Evolutionary conservation across 768 basidiomycete species (phyloP), one percentile per base, ranked within the genome.

Genomic region (Pholiota microspora): DNA sequence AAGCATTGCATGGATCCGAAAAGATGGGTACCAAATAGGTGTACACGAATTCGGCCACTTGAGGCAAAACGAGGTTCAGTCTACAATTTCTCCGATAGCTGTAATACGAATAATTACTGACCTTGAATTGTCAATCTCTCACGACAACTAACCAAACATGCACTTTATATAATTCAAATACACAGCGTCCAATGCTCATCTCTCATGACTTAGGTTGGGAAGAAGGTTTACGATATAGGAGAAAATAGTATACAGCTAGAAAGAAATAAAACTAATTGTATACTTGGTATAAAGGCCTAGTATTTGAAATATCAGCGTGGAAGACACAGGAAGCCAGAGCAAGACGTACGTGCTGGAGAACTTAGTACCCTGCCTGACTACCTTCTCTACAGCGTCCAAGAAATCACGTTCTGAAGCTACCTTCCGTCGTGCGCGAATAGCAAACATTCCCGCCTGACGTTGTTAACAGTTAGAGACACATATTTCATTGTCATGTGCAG

Each of bases 361-460:
- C 75, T 98, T 98, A 64, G 91, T 94, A 24, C 95, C 95, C 73
- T 98, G 94, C 64, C 93, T 81, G 35, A 98, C 94, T 54, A 99
- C 97, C 75, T 98, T 98, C 78, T 99, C 97, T 2, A 99, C 96
- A 9, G 94, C 90, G 60, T 97, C 94, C 68, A 99, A 75, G 76
- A 98, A 99, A 72, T 99, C 97, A 51, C 93, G 88, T 68, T 99
- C 97, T 4, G 94, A 94, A 0, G 95, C 94, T 1, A 98, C 94
- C 71, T 98, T 98, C 71, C 97, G 80, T 62, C 97, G 80, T 42
- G 93, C 91, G 55, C 97, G 89, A 66, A 99, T 99, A 1, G 97
- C 96, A 73, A 96, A 99, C 97, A 99, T 98, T n/a, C 97, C 97
- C 45, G 97, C 97, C 89, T 92, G 59, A n/a, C 35, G 16, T 47